Base-by-base conservation (phyloP, 805 yeast species). In the Metschnikowia cubensis region DNA sequence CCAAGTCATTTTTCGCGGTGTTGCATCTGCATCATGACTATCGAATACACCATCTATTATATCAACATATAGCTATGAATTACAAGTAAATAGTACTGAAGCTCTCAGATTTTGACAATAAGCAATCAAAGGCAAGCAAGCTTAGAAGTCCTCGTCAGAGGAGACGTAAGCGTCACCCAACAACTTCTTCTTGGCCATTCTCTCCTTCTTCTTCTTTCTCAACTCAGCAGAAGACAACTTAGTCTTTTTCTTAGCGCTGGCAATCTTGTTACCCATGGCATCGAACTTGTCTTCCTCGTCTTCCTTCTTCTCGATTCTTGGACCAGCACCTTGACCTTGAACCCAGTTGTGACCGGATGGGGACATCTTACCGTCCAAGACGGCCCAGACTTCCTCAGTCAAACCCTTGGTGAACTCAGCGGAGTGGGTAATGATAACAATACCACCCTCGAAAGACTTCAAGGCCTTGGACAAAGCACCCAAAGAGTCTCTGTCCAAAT, bases 301-400 rank as follows among this genome's bases (percentile, higher is more conserved):
- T 55, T 87, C 96, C 83, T 92, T 91, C 89, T 91, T 86, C 75
- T 88, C 94, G 58, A 94, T 77, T 87, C 99, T 91, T 80, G 99
- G 99, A 82, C 99, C 99, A 73, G 97, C 67, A 82, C 99, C 99
- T 84, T 94, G 99, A 79, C 99, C 99, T 68, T 88, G 84, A 68
- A 94, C 99, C 99, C 99, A 94, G 87, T 94, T 95, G 83, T 94
- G 99, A 76, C 99, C 99, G 65, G 99, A 94, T 77, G 99, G 99
- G 71, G 96, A 88, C 99, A 94, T 94, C 65, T 65, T 77, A 87
- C 99, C 99, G 81, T 92, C 91, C 62, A 88, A 71, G 63, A 94
- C 99, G 71, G 99, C 97, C 99, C 99, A 94, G 70, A 94, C 98
- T 85, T 94, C 99, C 81, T 94, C 98, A 74, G 99, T 94, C 77